Conservation (phyloP, 1,139 yeast genomes). For the Taphrina communis region DNA sequence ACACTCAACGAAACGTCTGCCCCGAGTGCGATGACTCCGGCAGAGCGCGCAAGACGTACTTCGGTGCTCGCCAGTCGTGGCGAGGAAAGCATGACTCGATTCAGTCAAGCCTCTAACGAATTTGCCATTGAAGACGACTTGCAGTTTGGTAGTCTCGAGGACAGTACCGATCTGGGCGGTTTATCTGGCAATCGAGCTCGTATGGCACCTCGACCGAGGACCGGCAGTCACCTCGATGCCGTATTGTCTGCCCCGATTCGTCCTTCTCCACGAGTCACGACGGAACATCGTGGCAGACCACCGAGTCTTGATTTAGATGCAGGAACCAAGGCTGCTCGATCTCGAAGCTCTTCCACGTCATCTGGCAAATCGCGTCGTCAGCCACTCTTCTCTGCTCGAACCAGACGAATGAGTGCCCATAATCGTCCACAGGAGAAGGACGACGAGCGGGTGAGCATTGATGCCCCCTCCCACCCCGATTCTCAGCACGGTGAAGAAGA, state of each 20-base stretch:
- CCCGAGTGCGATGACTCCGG: background rate
- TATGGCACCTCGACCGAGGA: conserved; percentile 19
- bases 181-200: background rate
- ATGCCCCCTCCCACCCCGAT: conserved; percentile 37
- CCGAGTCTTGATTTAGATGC: conserved; percentile 31
- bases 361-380: conserved; percentile 14
- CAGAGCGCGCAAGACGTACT: background rate
- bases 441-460: conserved; percentile 27
- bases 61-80: conserved; percentile 1
- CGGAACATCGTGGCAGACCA: conserved; percentile 29
- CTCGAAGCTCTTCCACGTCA: conserved; percentile 9
- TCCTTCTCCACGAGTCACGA: conserved; percentile 29
- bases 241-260: conserved; percentile 30
- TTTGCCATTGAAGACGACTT: conserved; percentile 36
- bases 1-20: conserved; percentile 8
- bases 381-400: conserved; percentile 22
- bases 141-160: conserved; percentile 34
- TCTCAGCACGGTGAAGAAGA: conserved; percentile 37
- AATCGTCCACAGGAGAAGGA: conserved; percentile 15
- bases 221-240: conserved; percentile 35
- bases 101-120: conserved; percentile 17
- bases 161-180: conserved; percentile 30
- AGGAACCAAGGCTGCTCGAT: background rate
- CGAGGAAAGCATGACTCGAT: conserved; percentile 34
- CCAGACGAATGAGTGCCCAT: conserved; percentile 29